A percentile compares a stretch with the other conserved stretches of the same genome.
phyloP scores from a whole-genome alignment of 2,329 filamentous ascomycete species.

The Alternaria angustiovoidea region DNA sequence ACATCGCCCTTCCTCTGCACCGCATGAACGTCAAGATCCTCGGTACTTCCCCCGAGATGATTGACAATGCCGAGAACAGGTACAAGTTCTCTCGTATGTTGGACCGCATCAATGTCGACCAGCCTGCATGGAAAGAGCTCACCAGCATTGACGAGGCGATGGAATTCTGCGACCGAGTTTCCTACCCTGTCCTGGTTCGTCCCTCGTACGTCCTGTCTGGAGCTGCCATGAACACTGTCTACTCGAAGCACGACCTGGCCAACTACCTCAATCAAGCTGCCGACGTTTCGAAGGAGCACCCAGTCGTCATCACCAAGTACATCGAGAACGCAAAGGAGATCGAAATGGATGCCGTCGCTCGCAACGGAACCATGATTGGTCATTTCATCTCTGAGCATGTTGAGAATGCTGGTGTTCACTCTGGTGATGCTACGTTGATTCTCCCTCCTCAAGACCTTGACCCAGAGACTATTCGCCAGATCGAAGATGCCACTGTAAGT shows the following conservation, averaged over 20 bases:
- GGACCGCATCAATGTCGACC: constrained; percentile 91
- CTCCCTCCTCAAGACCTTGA: constrained; percentile 93
- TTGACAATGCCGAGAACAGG: constrained; percentile 94
- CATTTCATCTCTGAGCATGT: constrained; percentile 99
- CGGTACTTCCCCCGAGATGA: constrained; percentile 98
- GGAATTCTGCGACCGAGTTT: constrained; percentile 85
- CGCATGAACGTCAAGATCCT: constrained; percentile 90
- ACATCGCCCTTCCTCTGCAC: constrained; percentile 90
- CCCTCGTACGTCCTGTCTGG: constrained; percentile 97
- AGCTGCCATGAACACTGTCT: constrained; percentile 99
- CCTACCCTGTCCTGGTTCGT: constrained; percentile 92
- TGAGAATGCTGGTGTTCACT: constrained; percentile 98
- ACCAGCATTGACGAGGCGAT: constrained; percentile 93
- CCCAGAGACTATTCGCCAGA: constrained; percentile 59
- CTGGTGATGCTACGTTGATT: constrained; percentile 95
- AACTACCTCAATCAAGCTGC: constrained; percentile 88
- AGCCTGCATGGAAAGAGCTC: constrained; percentile 97
- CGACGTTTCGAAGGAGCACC: constrained; percentile 93
- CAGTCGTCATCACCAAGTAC: constrained; percentile 98
- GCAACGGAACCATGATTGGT: constrained; percentile 85
- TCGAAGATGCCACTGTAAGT: background rate
- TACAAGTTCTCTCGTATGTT: constrained; percentile 99
- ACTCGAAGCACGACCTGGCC: constrained; percentile 91
- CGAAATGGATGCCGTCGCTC: constrained; percentile 98
- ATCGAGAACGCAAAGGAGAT: constrained; percentile 99